Base-by-base conservation (phyloP, 2,329 filamentous ascomycete genomes). In the Gliomastix tumulicola region DNA sequence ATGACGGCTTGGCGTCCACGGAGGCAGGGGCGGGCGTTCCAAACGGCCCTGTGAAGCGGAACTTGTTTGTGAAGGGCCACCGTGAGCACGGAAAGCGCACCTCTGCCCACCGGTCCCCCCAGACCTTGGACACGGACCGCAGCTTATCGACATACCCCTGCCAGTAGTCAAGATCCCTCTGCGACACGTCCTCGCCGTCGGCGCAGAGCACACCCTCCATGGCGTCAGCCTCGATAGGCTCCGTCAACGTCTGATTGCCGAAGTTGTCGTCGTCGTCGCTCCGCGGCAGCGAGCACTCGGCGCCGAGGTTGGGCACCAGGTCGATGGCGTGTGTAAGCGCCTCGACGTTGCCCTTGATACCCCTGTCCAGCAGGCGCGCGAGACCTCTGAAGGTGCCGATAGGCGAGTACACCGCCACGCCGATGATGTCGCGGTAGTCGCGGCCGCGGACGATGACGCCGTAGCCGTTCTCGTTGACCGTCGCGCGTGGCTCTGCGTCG, bases 81-180 rank as follows among this genome's bases (percentile, higher is more conserved):
- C 59, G 57, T 0, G 53, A 47, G 51, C 68, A 73, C 7, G 47
- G 40, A 7, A 69, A 43, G 2, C 59, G 61, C 33, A 66, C 47
- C 6, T 16, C 32, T 13, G 60, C 40, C 62, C 60, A 62, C 25
- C 23, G 25, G 2, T 50, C 41, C 15, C 55, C 63, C 11, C 60
- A 49, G 13, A 56, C 45, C 6, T 46, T 41, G 1, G 61, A 61
- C 31, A 53, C 45, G 9, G 35, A 22, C 7, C 44, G 34, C 20
- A 62, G 49, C 11, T 40, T 30, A 8, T 37, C 20, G 7, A 63
- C 39, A 40, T 63, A 62, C 4, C 40, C 40, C n/a, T 32, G 22
- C 48, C 58, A 58, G 32, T 51, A 56, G 4, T 40, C 7, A 12
- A 49, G 9, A 13, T 38, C 44, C 27, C 45, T 42, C 36, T 38